phyloP scores from a whole-genome alignment of 768 basidiomycete species.

The Hypholoma fasciculare region DNA sequence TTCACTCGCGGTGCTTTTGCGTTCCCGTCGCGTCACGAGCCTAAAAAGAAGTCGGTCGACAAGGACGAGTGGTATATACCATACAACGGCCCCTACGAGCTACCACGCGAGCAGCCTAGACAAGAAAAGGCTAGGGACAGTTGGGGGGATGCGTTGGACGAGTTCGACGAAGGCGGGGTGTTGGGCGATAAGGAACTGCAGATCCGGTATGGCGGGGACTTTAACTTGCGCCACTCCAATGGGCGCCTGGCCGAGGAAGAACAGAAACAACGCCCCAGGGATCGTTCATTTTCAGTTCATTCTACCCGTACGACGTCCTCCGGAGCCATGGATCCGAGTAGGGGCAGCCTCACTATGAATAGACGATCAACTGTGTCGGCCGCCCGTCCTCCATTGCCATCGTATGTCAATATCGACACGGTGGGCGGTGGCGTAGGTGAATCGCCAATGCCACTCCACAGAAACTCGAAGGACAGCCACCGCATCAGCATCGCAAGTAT shows the following conservation, averaged over 20 bases:
- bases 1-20: conserved; percentile 11
- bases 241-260: conserved; percentile 16
- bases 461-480: conserved; percentile 31
- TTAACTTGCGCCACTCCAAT: conserved; percentile 13
- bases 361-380: conserved; percentile 38
- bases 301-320: conserved; percentile 43
- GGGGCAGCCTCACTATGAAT: conserved; percentile 26
- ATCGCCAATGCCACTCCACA: conserved; percentile 48
- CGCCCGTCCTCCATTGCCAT: conserved; percentile 32
- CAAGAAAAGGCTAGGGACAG: conserved; percentile 36
- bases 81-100: conserved; percentile 64
- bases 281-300: conserved; percentile 40
- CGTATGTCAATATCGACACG: conserved; percentile 45
- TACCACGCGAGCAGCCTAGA: conserved; percentile 30
- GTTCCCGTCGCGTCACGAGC: conserved; percentile 12
- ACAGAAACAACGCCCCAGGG: conserved; percentile 23
- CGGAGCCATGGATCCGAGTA: conserved; percentile 35
- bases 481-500: conserved; percentile 56
- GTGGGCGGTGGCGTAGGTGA: conserved; percentile 57
- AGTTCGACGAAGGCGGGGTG: conserved; percentile 31
- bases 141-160: conserved; percentile 39
- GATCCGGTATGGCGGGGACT: conserved; percentile 26
- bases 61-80: conserved; percentile 64
- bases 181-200: conserved; percentile 28
- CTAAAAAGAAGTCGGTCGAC: conserved; percentile 13